Evolutionary conservation across 768 basidiomycete genomes (phyloP).

Genomic region (Lactarius trivialis): DNA sequence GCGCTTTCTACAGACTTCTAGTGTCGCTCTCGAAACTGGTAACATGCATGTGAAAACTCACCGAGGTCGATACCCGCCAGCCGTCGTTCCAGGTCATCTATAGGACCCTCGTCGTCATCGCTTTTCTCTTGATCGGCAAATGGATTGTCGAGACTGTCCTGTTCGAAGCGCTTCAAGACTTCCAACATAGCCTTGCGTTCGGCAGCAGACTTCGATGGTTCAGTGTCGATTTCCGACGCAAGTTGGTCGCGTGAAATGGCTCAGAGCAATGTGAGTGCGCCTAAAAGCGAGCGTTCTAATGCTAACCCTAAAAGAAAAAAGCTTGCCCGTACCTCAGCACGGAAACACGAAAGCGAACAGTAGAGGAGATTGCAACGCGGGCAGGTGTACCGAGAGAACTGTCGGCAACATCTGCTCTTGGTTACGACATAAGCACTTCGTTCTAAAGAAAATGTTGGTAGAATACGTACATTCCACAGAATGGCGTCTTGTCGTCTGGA

Average conservation of each 20-base stretch:
- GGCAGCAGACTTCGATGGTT: constrained; percentile 46
- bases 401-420: constrained; percentile 58
- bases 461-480: constrained; percentile 14
- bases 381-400: constrained; percentile 76
- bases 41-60: constrained; percentile 31
- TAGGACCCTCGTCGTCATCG: constrained; percentile 28
- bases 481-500: neutral
- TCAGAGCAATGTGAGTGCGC: constrained; percentile 73
- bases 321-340: constrained; percentile 34
- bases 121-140: constrained; percentile 31
- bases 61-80: constrained; percentile 58
- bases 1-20: constrained; percentile 39
- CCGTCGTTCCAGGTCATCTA: constrained; percentile 35
- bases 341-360: constrained; percentile 76
- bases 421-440: neutral
- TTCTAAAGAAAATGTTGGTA: neutral
- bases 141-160: constrained; percentile 42
- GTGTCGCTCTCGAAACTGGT: neutral
- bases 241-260: constrained; percentile 72
- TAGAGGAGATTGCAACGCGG: constrained; percentile 76
- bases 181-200: constrained; percentile 65
- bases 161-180: constrained; percentile 65
- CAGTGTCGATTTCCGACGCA: constrained; percentile 51
- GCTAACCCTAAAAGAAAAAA: neutral
- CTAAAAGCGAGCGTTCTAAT: constrained; percentile 27